Base-by-base conservation (phyloP, 1,284 basidiomycete genomes). In the Ustanciosporium gigantosporum region DNA sequence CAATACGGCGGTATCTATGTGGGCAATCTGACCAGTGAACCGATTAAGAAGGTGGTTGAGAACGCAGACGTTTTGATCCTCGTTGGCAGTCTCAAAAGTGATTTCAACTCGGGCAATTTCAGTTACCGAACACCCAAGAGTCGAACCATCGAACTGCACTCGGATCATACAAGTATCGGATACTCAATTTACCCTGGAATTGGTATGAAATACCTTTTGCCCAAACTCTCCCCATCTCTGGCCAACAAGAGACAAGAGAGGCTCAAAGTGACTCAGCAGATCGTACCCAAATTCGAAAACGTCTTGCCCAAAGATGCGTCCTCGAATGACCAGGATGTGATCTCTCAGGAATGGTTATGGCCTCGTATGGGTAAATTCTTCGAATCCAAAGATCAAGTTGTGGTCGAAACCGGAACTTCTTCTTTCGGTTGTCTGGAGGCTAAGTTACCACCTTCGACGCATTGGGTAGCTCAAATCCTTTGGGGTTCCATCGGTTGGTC, bases 401-500 rank as follows among this genome's bases (percentile, higher is more conserved):
- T 74, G n/a, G 68, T 61, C 22, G 73, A 74, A 27, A 73, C 71
- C 58, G 73, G 74, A 41, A 74, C 71, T 5, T 64, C 59, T 31
- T 38, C 37, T 11, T 73, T 65, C 17, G 65, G 57, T 6, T 53
- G 56, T 43, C 22, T 68, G 2, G 52, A 70, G 15, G 65, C 53
- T 7, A 31, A 41, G 15, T 48, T 73, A 14, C 68, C 67, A 4
- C 31, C 34, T 1, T 19, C 43, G 19, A 45, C 43, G 35, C 74
- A 16, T 73, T 81, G 53, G 78, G 78, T 24, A 71, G 74, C 76
- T 22, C 68, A 77, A 84, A 66, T 91, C 31, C 79, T 92, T 4
- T 92, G 88, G 85, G 89, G 89, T 29, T 87, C 85, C 45, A 94
- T 93, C 65, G 91, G 91, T 0, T 93, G 87, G 86, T 85, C 87